A percentile compares a stretch with the other conserved stretches of the same genome.
Evolutionary conservation across 129 eudicot species (phyloP).

Genomic region (Gnaphalium uliginosum): DNA sequence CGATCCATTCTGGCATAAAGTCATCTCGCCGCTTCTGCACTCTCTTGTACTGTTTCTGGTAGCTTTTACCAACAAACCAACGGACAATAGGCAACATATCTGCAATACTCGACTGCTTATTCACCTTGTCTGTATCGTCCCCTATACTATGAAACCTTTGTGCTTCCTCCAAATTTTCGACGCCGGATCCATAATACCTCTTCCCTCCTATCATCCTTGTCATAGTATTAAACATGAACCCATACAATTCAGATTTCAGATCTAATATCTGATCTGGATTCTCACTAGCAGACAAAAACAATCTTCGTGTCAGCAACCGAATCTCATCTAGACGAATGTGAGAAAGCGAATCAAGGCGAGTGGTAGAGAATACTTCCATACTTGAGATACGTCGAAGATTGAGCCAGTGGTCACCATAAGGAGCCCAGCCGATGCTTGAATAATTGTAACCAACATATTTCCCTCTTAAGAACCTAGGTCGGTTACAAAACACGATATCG

Average conservation of each 20-base stretch:
- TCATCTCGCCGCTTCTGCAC: slow-evolving; percentile 41
- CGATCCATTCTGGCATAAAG: slow-evolving; percentile 44
- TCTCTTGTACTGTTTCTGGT: background rate
- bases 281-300: background rate
- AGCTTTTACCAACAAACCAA: background rate
- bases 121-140: slow-evolving; percentile 2
- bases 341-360: slow-evolving; percentile 41
- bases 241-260: slow-evolving; percentile 25
- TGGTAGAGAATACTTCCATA: slow-evolving; percentile 41
- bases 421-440: slow-evolving; percentile 37
- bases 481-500: slow-evolving; percentile 47
- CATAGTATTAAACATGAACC: slow-evolving; percentile 32
- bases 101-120: slow-evolving; percentile 13
- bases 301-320: background rate
- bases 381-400: slow-evolving; percentile 41
- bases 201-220: slow-evolving; percentile 45
- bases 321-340: slow-evolving; percentile 34
- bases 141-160: slow-evolving; percentile 26
- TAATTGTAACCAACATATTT: slow-evolving; percentile 41
- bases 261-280: slow-evolving; percentile 29
- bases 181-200: slow-evolving; percentile 25
- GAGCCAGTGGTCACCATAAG: slow-evolving; percentile 52
- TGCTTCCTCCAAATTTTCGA: slow-evolving; percentile 14
- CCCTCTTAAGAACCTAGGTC: slow-evolving; percentile 42
- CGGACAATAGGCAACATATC: slow-evolving; percentile 49